Evolutionary conservation across 2,329 filamentous ascomycete genomes (phyloP).

Genomic region (Corynespora cassiicola): DNA sequence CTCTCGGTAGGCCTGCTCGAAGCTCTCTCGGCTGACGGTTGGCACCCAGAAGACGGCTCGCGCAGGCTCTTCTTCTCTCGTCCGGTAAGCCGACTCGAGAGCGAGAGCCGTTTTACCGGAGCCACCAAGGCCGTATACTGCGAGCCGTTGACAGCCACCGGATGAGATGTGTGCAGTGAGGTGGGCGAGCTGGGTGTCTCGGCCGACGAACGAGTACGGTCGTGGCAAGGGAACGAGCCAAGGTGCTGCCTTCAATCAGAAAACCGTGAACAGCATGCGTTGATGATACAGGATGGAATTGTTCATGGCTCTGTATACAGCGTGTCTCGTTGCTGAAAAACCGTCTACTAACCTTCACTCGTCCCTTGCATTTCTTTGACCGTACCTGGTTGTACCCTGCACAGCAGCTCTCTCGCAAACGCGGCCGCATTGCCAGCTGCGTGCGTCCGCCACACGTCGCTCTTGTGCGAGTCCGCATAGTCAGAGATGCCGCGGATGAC

Average conservation of each 20-base stretch:
- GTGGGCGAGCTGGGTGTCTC: conserved; percentile 7
- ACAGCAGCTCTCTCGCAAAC: conserved; percentile 10
- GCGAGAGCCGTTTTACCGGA: conserved; percentile 52
- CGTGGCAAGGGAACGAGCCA: conserved; percentile 11
- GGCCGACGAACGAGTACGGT: conserved; percentile 9
- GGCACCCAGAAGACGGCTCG: conserved; percentile 53
- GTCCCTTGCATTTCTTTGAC: conserved; percentile 8
- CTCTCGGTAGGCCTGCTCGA: conserved; percentile 47
- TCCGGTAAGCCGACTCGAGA: conserved; percentile 47
- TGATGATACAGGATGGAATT: conserved; percentile 2
- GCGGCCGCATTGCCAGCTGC: conserved; percentile 7
- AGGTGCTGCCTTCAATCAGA: conserved; percentile 6
- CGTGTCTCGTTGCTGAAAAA: background rate
- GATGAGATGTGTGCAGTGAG: conserved; percentile 5
- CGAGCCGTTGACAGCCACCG: conserved; percentile 20
- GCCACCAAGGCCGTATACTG: conserved; percentile 49
- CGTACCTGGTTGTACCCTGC: conserved; percentile 2
- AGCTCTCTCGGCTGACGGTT: conserved; percentile 40
- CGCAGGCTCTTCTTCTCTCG: conserved; percentile 34
- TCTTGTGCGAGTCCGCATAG: conserved; percentile 8
- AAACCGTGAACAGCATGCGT: background rate
- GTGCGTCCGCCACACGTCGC: conserved; percentile 4
- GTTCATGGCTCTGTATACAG: conserved; percentile 6
- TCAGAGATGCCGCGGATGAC: conserved; percentile 9
- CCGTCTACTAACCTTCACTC: conserved; percentile 6